Conservation (phyloP, 495 filamentous ascomycete species). For the Aspergillus ellipticus region DNA sequence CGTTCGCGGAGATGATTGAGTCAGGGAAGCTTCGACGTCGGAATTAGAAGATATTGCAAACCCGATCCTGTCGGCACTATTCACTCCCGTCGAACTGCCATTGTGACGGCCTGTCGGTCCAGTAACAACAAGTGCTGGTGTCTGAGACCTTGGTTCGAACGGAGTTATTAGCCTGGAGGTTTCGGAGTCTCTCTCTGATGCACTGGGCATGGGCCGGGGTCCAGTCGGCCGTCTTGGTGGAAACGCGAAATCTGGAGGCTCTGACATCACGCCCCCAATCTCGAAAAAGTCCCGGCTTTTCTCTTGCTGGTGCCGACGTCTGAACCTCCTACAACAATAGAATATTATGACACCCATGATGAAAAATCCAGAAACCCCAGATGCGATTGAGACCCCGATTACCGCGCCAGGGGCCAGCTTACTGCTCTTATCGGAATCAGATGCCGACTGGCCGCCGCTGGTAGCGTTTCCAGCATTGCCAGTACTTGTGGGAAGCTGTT, state of each 20-base stretch:
- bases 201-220: slow-evolving; percentile 9
- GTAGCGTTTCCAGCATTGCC: slow-evolving; percentile 9
- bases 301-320: slow-evolving; percentile 18
- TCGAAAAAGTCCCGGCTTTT: slow-evolving; percentile 35
- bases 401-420: slow-evolving; percentile 32
- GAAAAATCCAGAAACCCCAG: slow-evolving; percentile 37
- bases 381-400: slow-evolving; percentile 41
- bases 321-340: slow-evolving; percentile 32
- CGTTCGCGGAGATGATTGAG: slow-evolving; percentile 32
- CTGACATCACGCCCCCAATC: slow-evolving; percentile 42
- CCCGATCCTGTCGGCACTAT: slow-evolving; percentile 20
- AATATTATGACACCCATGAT: slow-evolving; percentile 37
- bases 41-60: slow-evolving; percentile 30
- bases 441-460: slow-evolving; percentile 1
- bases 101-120: slow-evolving; percentile 7
- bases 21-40: slow-evolving; percentile 28
- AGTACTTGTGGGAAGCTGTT: slow-evolving; percentile 1
- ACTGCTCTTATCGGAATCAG: slow-evolving; percentile 5
- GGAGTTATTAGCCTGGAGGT: slow-evolving; percentile 21
- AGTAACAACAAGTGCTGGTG: slow-evolving; percentile 21
- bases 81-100: background rate
- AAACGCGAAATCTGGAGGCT: slow-evolving; percentile 34
- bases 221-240: slow-evolving; percentile 21
- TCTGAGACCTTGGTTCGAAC: slow-evolving; percentile 9
- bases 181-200: slow-evolving; percentile 12